These are phyloP conservation scores for Vitis hybrid DNA, from an alignment of 177 flowering plant species.

Conservation along the genomic window DNA sequence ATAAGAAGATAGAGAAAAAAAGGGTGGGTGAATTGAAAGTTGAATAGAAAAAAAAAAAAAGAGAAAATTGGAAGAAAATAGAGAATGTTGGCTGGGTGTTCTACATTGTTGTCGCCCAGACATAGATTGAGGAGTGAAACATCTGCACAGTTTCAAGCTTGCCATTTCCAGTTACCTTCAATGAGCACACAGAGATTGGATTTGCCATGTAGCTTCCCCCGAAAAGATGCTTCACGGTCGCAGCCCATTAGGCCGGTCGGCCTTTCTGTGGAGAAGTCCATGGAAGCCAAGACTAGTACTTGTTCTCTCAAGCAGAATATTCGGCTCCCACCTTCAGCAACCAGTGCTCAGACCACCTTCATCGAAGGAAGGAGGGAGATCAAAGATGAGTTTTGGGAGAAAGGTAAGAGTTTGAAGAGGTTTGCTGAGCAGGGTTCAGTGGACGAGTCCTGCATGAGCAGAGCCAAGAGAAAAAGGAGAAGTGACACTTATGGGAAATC, in stretches of 20 bases:
- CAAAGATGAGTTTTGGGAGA: constrained; percentile 64
- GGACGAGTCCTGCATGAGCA: constrained; percentile 47
- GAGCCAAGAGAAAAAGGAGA: constrained; percentile 70
- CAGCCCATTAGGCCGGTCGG: constrained; percentile 70
- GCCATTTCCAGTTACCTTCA: constrained; percentile 67
- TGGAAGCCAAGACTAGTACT: constrained; percentile 41
- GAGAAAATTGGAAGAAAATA: constrained; percentile 33
- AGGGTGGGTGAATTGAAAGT: constrained; percentile 24
- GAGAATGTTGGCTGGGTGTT: constrained; percentile 98
- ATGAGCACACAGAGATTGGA: constrained; percentile 95
- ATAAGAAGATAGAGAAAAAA: constrained; percentile 5
- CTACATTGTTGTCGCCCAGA: constrained; percentile 88
- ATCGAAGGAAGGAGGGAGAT: constrained; percentile 40
- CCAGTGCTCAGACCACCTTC: constrained; percentile 28
- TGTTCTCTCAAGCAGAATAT: constrained; percentile 64
- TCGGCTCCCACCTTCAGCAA: constrained; percentile 55
- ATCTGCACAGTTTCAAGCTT: constrained; percentile 72
- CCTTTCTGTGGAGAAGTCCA: constrained; percentile 56
- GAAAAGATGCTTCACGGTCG: constrained; percentile 58
- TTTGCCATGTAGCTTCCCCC: constrained; percentile 66
- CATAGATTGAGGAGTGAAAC: constrained; percentile 87
- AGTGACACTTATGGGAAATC: constrained; percentile 11
- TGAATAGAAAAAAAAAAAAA: constrained; percentile 7
- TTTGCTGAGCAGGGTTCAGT: constrained; percentile 49
- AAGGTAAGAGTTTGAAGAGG: constrained; percentile 71